These are phyloP conservation scores for Acacia concinna DNA, from an alignment of 331 rosid species.

Conservation along the genomic window DNA sequence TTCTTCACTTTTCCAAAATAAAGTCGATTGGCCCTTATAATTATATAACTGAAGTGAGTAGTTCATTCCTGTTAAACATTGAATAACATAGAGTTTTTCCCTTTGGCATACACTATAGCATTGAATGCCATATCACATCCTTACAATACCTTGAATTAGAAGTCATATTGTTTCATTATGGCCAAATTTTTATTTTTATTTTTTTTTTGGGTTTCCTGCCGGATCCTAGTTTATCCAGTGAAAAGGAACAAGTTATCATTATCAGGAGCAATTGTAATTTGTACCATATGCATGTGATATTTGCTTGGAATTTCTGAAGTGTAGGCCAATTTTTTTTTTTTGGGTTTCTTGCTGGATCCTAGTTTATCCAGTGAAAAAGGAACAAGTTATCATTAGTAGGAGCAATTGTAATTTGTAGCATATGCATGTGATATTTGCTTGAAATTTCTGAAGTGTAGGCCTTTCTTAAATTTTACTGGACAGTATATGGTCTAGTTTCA, in stretches of 20 bases:
- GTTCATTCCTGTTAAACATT: not conserved
- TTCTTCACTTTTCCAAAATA: no score
- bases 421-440: slow-evolving; percentile 17
- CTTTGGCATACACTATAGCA: not conserved
- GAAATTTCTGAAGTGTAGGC: slow-evolving; percentile 5
- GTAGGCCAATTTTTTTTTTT: no score
- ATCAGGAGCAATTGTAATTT: no score
- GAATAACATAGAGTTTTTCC: not conserved
- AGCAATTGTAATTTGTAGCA: not conserved
- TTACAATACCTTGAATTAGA: slow-evolving; percentile 12
- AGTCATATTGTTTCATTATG: slow-evolving; percentile 8
- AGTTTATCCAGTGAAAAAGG: no score
- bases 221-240: not conserved
- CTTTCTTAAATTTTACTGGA: slow-evolving; percentile 3
- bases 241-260: not conserved
- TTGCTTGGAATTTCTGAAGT: slow-evolving; percentile 12
- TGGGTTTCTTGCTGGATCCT: no score
- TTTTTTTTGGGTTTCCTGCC: not conserved
- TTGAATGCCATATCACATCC: slow-evolving; percentile 20
- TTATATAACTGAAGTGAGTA: no score
- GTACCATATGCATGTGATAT: slow-evolving; percentile 10
- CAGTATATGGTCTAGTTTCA: slow-evolving; percentile 15
- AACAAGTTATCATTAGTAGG: no score
- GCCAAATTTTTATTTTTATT: not conserved
- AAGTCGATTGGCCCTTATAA: no score